Conservation (phyloP, 1,139 yeast species). For the Suhomyces coccinellae region DNA sequence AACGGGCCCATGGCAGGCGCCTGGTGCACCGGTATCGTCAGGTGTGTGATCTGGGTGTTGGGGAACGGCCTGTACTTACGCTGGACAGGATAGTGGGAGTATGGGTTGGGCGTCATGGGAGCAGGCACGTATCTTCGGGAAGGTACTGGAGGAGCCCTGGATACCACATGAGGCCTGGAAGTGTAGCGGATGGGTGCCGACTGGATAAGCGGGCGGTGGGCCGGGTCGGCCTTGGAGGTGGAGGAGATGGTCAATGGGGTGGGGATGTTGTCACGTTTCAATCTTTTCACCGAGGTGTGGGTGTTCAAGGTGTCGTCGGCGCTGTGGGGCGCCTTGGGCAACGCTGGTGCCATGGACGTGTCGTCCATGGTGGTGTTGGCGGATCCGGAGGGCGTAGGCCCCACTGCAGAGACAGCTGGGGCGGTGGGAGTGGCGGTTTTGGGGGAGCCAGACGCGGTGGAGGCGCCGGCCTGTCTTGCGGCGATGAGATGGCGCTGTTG, state of each 20-base stretch:
- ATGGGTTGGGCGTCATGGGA: conserved; percentile 1
- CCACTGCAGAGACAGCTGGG: neutral
- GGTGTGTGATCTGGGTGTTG: conserved; percentile 18
- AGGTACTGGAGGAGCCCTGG: conserved; percentile 11
- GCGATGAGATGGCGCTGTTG: conserved; percentile 52
- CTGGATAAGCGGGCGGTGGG: conserved; percentile 34
- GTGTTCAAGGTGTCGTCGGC: conserved; percentile 22
- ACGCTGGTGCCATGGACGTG: neutral
- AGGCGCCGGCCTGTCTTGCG: conserved; percentile 26
- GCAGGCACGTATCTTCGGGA: conserved; percentile 5
- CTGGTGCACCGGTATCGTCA: conserved; percentile 10
- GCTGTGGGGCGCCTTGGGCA: conserved; percentile 1
- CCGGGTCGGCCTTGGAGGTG: conserved; percentile 11
- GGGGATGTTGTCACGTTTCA: conserved; percentile 48
- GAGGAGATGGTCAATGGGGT: conserved; percentile 35
- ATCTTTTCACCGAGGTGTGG: conserved; percentile 34
- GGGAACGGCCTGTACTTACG: conserved; percentile 16
- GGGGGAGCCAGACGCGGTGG: conserved; percentile 7
- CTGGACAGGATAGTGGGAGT: conserved; percentile 12
- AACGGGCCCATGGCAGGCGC: conserved; percentile 4
- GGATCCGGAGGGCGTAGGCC: conserved; percentile 4
- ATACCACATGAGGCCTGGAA: conserved; percentile 7
- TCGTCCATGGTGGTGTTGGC: conserved; percentile 8
- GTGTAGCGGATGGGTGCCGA: conserved; percentile 44
- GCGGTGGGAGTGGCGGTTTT: neutral